Base-by-base conservation (phyloP, 495 filamentous ascomycete species). In the Lepidopterella palustris region DNA sequence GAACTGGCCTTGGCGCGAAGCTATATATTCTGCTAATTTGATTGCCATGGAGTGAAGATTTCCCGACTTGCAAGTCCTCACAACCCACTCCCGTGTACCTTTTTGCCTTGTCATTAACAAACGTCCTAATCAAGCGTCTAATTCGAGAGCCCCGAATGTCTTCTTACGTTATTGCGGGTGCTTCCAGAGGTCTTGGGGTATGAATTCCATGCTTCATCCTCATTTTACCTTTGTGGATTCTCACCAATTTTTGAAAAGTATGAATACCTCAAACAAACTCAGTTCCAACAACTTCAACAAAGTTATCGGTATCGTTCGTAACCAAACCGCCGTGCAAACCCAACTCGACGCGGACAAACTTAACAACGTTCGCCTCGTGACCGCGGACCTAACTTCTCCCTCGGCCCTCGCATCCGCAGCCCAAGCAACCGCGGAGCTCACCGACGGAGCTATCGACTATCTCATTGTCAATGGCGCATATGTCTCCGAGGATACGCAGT, bases 401-500 rank as follows among this genome's bases (percentile, higher is more conserved):
- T 10, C 29, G 4, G 63, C 66, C 11, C 55, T 71, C 20, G 27
- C 28, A 13, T 52, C 51, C 23, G 66, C 69, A 29, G 66, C 62
- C 2, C 57, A 56, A 5, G 56, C 45, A 23, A 51, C 55, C 5
- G 39, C 66, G 0, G 47, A 57, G 15, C 40, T 69, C 42, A 62
- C 62, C 1, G 51, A 28, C 21, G 66, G 66, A 1, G 29, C 13
- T 18, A 40, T 71, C 24, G 69, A 71, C 39, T 40, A 65, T 26
- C 57, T 71, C 18, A 65, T 71, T 39, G 62, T 67, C 47, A 71
- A 71, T 48, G 69, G 64, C 21, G 69, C 58, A 1, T 60, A 53
- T 20, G 25, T 69, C 2, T 60, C 57, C 10, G 21, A 51, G 15
- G 4, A 23, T 3, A 61, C 53, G 21, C 39, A 11, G 15, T 54